Base-by-base conservation (phyloP, 345 rosid species). In the Isatis tinctoria region DNA sequence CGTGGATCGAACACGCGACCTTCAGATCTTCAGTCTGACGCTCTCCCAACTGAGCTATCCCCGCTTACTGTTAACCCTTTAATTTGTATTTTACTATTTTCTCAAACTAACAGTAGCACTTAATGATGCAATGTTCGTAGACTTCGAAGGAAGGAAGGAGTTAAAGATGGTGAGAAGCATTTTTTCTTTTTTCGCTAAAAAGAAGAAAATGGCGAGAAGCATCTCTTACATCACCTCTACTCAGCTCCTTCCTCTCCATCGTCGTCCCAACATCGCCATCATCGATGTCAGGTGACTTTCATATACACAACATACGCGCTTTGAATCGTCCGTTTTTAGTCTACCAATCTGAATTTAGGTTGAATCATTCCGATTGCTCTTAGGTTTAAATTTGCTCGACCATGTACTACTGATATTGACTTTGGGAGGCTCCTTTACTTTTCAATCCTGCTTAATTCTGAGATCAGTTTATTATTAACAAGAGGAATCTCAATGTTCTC, bases 11-110 rank as follows among this genome's bases (percentile, higher is more conserved):
- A 91, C 93, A 89, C 92, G 89, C 85, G 96, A 82, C 97, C 96
- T 92, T 88, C 92, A 89, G 93, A 92, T 92, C 96, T 89, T 92
- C 96, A 92, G 93, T 88, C 96, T 89, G 96, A 92, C 90, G 96
- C 96, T 89, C 96, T 88, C 93, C 92, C 92, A 87, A 65, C 78
- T 73, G 79, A 85, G 96, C 92, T 67, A 87, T 86, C 77, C 92
- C 91, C 80, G 88, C 90, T 56, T 60, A 79, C 76, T 66, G 70
- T 11, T 63, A 0, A n/a, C 8, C 2, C 8, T 6, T 2, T 44
- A 14, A 0, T 3, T 41, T 41, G 4, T 4, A 14, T 1, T 4
- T 4, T 13, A 14, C 6, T 33, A 7, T 8, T 8, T 0, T 9
- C 8, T 32, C 8, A 0, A 30, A 8, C 11, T 27, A 1, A 35